Percentiles rank a stretch among this genome's conserved stretches.
Evolutionary conservation across 495 filamentous ascomycete species (phyloP).

Genomic region (Daldinia decipiens): DNA sequence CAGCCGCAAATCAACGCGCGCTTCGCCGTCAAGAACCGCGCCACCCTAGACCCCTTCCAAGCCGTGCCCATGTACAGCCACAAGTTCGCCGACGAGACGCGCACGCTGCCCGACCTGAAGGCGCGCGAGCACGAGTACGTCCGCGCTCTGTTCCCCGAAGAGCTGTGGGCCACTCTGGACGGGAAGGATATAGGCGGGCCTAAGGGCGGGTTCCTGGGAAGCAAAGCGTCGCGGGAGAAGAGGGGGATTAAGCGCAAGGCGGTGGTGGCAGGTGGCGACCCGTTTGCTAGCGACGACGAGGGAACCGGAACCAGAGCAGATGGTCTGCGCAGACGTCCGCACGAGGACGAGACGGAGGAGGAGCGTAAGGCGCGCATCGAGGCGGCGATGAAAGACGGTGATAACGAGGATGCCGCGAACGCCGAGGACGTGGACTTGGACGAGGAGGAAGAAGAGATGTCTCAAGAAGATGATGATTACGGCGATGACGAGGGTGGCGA

Average conservation of each 20-base stretch:
- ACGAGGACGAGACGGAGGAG: constrained; percentile 53
- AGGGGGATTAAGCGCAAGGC: constrained; percentile 25
- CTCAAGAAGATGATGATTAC: constrained; percentile 56
- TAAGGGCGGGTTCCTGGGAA: constrained; percentile 33
- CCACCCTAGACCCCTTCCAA: constrained; percentile 62
- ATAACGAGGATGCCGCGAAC: constrained; percentile 54
- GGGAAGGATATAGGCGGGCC: constrained; percentile 51
- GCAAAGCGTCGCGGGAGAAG: constrained; percentile 22
- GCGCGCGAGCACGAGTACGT: constrained; percentile 52
- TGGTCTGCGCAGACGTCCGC: constrained; percentile 36
- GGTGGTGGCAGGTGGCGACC: constrained; percentile 33
- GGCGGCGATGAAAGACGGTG: constrained; percentile 48
- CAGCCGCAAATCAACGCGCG: constrained; percentile 62
- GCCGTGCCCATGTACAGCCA: constrained; percentile 62
- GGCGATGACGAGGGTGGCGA: constrained; percentile 63
- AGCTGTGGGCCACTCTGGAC: constrained; percentile 62
- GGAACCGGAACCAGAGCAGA: constrained; percentile 35
- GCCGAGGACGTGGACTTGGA: constrained; percentile 49
- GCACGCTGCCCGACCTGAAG: constrained; percentile 59
- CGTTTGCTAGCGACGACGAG: constrained; percentile 34
- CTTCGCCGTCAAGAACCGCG: constrained; percentile 57
- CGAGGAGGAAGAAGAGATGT: constrained; percentile 58
- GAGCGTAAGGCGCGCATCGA: constrained; percentile 53
- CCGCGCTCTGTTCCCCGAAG: constrained; percentile 62
- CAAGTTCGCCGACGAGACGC: constrained; percentile 55